Percentiles rank a stretch among this genome's conserved stretches.
Conservation (phyloP, 345 rosid genomes). For the Euphorbia peplus region DNA sequence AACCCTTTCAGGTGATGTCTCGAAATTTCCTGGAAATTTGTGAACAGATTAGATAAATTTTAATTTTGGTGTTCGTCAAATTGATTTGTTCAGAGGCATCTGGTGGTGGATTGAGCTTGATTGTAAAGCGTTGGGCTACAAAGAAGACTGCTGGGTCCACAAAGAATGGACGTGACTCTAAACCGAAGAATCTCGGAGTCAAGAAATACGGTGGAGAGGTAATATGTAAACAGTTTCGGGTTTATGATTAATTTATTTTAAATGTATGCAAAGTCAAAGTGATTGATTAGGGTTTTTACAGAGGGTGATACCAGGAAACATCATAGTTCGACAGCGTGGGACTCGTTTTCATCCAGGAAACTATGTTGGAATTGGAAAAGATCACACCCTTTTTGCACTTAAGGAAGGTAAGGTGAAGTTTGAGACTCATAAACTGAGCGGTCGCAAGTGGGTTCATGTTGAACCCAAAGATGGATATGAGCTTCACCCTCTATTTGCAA, state of each 20-base stretch:
- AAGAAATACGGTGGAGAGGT: constrained; percentile 97
- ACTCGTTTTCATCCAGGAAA: constrained; percentile 85
- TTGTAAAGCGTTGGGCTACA: constrained; percentile 82
- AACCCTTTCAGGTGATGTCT: constrained; percentile 7
- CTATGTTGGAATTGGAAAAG: constrained; percentile 76
- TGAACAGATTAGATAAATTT: not conserved
- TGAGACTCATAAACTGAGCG: constrained; percentile 61
- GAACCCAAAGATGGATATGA: constrained; percentile 69
- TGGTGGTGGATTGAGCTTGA: constrained; percentile 59
- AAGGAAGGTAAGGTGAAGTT: constrained; percentile 74
- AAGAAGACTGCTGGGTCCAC: constrained; percentile 84
- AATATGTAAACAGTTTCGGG: not conserved
- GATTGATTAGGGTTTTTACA: constrained; percentile 10
- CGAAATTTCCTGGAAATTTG: not conserved
- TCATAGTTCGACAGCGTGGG: constrained; percentile 74
- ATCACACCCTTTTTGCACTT: constrained; percentile 66
- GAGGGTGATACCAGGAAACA: constrained; percentile 87
- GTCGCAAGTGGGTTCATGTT: constrained; percentile 74
- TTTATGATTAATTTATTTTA: too few relatives aligned
- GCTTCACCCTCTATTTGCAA: constrained; percentile 67
- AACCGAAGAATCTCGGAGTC: constrained; percentile 87
- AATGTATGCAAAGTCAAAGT: not conserved
- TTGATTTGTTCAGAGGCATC: constrained; percentile 40
- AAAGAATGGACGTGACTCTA: constrained; percentile 81
- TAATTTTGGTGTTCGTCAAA: not conserved